Conservation (phyloP, 306 rosid genomes). For the Prunus fruticosa region DNA sequence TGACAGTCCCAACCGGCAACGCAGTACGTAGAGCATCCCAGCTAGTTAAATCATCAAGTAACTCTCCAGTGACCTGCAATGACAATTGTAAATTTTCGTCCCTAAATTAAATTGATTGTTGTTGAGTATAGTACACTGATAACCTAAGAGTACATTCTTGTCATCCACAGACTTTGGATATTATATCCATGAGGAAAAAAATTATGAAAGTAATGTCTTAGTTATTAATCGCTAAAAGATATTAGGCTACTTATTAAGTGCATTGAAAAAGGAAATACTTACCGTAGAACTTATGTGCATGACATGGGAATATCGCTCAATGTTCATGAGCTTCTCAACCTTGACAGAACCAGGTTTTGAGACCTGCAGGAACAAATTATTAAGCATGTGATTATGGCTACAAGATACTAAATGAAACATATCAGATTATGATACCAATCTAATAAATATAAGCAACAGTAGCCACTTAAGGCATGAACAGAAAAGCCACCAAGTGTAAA, state of each 20-base stretch:
- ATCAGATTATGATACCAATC: background rate
- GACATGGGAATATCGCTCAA: conserved; percentile 96
- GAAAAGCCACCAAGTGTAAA: background rate
- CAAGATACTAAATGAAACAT: background rate
- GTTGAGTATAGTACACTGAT: background rate
- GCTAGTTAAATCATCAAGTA: conserved; percentile 64
- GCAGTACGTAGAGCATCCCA: conserved; percentile 96
- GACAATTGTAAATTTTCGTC: conserved; percentile 15
- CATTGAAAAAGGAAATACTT: conserved; percentile 36
- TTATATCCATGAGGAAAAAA: background rate
- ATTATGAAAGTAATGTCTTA: background rate
- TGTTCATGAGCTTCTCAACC: conserved; percentile 85
- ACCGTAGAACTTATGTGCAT: conserved; percentile 99
- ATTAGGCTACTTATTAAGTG: background rate
- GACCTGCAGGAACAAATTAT: conserved; percentile 53
- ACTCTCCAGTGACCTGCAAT: conserved; percentile 85
- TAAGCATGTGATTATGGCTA: conserved; percentile 8
- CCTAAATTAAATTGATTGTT: background rate
- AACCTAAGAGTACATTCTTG: background rate
- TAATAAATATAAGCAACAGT: background rate
- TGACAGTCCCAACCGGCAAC: conserved; percentile 96
- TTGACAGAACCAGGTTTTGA: conserved; percentile 85
- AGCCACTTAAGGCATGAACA: background rate
- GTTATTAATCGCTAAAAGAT: background rate
- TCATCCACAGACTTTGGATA: background rate